Conservation (phyloP, 345 rosid genomes). For the Bruguiera sexangula region DNA sequence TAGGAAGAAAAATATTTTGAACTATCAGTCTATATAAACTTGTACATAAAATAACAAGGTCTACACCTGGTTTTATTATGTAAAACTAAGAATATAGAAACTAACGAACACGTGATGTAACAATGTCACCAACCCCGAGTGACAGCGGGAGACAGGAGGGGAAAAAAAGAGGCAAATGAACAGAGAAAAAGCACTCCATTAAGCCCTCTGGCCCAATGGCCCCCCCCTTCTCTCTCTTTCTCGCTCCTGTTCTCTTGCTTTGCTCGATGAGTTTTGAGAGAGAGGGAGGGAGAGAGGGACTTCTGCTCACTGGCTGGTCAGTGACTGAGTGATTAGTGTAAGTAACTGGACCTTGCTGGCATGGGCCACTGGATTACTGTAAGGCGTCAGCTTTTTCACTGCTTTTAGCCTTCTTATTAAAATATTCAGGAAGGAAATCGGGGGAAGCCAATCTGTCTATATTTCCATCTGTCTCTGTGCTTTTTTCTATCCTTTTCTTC, state of each 20-base stretch:
- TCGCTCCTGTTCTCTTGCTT: not conserved
- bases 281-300: too few species aligned
- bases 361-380: constrained; percentile 12
- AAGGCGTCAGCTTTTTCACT: constrained; percentile 17
- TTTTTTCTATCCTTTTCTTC: not conserved
- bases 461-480: not conserved
- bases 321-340: not conserved
- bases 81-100: too few species aligned
- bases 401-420: not conserved
- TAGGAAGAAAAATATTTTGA: too few species aligned
- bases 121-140: too few species aligned
- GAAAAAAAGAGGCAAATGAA: not conserved
- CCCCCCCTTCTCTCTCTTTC: not conserved
- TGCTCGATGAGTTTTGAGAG: not conserved
- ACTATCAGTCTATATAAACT: too few species aligned
- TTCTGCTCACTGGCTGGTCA: not conserved
- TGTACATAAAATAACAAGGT: too few species aligned
- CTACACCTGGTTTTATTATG: too few species aligned
- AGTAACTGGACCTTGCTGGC: constrained; percentile 3
- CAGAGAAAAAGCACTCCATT: not conserved
- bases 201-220: not conserved
- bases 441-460: not conserved
- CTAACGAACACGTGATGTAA: too few species aligned
- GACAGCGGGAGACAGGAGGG: too few species aligned
- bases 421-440: too few species aligned